phyloP scores from a whole-genome alignment of 208 protist genomes.

The Wallacemonas collosoma region DNA sequence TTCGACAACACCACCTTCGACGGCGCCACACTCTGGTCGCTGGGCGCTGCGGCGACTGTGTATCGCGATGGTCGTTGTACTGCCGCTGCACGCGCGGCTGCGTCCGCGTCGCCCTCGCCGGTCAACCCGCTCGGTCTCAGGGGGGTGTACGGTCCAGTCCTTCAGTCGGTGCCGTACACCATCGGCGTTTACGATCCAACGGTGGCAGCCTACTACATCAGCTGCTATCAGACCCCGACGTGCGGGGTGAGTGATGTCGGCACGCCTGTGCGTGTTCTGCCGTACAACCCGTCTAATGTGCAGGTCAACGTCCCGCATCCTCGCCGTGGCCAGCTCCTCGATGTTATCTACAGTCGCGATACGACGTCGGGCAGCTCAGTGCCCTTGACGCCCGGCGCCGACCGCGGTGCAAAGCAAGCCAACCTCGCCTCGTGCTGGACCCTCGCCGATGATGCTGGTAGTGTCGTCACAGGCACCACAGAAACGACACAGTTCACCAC shows the following conservation, averaged over 20 bases:
- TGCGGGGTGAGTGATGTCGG: constrained; percentile 79
- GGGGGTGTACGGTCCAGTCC: constrained; percentile 42
- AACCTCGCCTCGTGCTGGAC: constrained; percentile 75
- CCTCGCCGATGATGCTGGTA: constrained; percentile 40
- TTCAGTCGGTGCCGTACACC: constrained; percentile 41
- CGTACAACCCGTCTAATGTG: constrained; percentile 60
- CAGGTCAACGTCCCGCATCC: constrained; percentile 32
- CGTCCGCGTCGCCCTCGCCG: background rate
- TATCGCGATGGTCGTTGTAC: constrained; percentile 76
- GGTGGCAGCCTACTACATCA: constrained; percentile 40
- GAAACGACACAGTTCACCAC: constrained; percentile 48
- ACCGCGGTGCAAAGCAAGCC: constrained; percentile 53
- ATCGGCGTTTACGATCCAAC: constrained; percentile 70
- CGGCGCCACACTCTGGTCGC: constrained; percentile 40
- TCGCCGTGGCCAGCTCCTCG: constrained; percentile 79
- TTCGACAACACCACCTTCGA: constrained; percentile 72
- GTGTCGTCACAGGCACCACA: constrained; percentile 55
- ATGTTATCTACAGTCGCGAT: constrained; percentile 60
- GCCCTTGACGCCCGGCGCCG: constrained; percentile 57
- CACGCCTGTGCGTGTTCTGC: constrained; percentile 39
- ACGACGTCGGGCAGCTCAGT: constrained; percentile 29
- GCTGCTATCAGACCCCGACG: constrained; percentile 67
- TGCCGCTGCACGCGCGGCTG: constrained; percentile 31
- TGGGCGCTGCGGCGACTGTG: constrained; percentile 26
- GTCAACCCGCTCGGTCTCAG: constrained; percentile 9